Conservation (phyloP, 2,329 filamentous ascomycete genomes). For the Fusarium poae region DNA sequence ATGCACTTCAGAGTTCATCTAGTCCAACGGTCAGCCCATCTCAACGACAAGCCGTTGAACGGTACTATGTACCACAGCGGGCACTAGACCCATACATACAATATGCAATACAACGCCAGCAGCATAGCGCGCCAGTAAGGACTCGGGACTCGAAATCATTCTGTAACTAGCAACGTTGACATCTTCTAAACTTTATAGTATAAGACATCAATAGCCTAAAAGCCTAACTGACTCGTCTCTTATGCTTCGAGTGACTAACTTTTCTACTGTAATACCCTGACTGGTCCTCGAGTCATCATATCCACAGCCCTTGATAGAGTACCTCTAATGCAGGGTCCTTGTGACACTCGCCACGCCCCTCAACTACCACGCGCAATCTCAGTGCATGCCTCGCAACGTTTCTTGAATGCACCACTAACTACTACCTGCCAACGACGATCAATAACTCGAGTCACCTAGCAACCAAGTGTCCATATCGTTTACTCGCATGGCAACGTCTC, state of each 20-base stretch:
- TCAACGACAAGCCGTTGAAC: constrained; percentile 1
- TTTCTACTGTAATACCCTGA: not conserved
- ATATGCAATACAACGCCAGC: constrained; percentile 7
- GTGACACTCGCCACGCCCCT: constrained; percentile 29
- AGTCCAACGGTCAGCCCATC: constrained; percentile 14
- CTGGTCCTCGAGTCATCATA: not conserved
- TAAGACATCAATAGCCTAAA: not conserved
- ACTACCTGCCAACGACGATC: constrained; percentile 8
- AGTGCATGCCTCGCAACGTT: constrained; percentile 29
- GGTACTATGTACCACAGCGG: constrained; percentile 1
- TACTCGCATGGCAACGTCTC: not conserved
- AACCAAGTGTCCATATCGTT: constrained; percentile 12
- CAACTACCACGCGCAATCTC: constrained; percentile 34
- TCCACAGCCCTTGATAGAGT: not conserved
- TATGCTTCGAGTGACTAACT: not conserved
- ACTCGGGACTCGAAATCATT: not conserved
- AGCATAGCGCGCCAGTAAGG: constrained; percentile 9
- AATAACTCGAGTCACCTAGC: constrained; percentile 13
- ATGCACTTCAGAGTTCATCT: not conserved
- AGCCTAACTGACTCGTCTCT: not conserved
- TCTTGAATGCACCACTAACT: constrained; percentile 5
- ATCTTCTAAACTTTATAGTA: not conserved
- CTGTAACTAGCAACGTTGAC: not conserved
- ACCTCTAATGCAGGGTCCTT: constrained; percentile 24
- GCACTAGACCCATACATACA: constrained; percentile 11